Evolutionary conservation across 2,329 filamentous ascomycete species (phyloP), one percentile per base, ranked within the genome.

Genomic region (Fusarium palustre): DNA sequence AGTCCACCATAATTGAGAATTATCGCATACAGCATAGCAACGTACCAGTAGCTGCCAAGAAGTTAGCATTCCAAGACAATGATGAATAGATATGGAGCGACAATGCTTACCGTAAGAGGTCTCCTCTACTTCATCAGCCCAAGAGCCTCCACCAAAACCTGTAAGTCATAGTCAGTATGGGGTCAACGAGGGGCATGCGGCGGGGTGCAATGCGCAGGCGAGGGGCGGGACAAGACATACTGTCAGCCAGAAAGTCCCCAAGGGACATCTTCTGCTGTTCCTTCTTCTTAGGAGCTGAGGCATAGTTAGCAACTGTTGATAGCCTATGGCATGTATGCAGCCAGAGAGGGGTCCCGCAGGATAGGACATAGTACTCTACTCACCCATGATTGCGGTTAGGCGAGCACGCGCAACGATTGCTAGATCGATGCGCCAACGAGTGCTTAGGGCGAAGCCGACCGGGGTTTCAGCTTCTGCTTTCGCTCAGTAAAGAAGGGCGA

Each of bases 121-220:
- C 77, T 97, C 94, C 82, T 99, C 96, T 84, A 99, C 97, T 81
- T 99, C 96, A 84, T 99, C 97, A 76, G 96, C 96, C 96, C 96
- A 99, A 75, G 96, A 98, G 79, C 95, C 77, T 76, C 79, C 94
- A 74, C 84, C 86, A 71, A 83, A 85, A 71, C 82, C 83, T 85
- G 56, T 46, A 57, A 54, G 34, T 36, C 53, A 39, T 43, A 49
- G 74, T 79, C 55, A 79, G 74, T 60, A 75, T 62, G 45, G 49
- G 60, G 63, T 43, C 64, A 45, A 56, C 64, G 68, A 71, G 64
- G 69, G 60, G 64, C 65, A 65, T 72, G 64, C 59, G 67, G 70
- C 66, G 67, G 70, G 65, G 66, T 65, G 55, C 71, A 65, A 65
- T 65, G 54, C 71, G 43, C 50, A 64, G 64, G 66, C 60, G 57